Percentiles rank a stretch among this genome's conserved stretches.
phyloP scores from a whole-genome alignment of 345 rosid genomes.

The Melaleuca quinquenervia region DNA sequence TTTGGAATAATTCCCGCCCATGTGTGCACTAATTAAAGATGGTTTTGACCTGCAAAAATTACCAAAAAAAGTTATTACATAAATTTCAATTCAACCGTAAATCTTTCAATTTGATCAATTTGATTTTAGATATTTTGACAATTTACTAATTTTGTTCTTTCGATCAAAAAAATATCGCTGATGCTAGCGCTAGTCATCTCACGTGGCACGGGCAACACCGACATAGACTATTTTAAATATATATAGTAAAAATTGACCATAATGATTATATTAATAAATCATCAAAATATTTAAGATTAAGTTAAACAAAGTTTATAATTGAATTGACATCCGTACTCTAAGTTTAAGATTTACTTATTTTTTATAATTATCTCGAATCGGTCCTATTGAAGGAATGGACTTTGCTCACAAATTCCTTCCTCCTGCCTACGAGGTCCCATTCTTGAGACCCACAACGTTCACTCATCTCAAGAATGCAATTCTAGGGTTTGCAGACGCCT shows the following conservation, averaged over 20 bases:
- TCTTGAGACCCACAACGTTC: not conserved
- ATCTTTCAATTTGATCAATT: too few species aligned
- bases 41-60: too few species aligned
- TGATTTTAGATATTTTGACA: too few species aligned
- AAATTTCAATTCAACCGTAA: too few species aligned
- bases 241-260: too few species aligned
- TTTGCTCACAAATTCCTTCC: not conserved
- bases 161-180: too few species aligned
- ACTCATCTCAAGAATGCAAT: too few species aligned
- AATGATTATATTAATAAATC: not conserved
- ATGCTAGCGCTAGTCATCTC: rapidly evolving
- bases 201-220: too few species aligned
- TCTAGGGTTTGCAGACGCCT: not conserved
- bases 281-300: not conserved
- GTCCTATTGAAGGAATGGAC: not conserved
- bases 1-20: not conserved
- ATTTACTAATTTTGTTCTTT: too few species aligned
- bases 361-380: not conserved
- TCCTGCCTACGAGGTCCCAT: not conserved
- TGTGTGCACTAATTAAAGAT: not conserved
- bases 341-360: not conserved
- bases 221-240: too few species aligned
- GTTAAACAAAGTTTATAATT: not conserved
- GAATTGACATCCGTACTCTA: not conserved
- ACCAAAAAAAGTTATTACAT: too few species aligned